Evolutionary conservation across 164 flowering plant genomes (phyloP), one percentile per base, ranked within the genome.

Genomic region (Echeveria elegans): DNA sequence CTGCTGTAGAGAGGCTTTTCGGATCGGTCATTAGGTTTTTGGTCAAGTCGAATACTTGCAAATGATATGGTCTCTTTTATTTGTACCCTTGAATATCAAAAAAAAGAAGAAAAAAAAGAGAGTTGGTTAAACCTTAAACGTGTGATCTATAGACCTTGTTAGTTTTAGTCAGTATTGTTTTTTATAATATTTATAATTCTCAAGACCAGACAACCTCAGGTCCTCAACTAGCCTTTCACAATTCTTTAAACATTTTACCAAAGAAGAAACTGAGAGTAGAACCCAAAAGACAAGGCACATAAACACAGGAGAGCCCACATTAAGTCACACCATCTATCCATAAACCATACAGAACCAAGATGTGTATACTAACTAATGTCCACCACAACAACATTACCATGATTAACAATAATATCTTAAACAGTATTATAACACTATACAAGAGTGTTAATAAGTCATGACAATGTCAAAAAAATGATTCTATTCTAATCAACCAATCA

Each of bases 341-440:
- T 18, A n/a, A 47, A 23, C 23, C 52, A 47, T 47, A 64, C 72
- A 70, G 15, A 38, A 62, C 62, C 32, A 56, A 61, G 6, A 36
- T 36, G 45, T 34, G 71, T 45, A 65, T 32, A 50, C 8, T 53
- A 26, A 53, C 31, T 53, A 24, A 53, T 53, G 60, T 53, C 60
- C 68, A 37, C 72, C 64, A 24, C 68, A 37, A 70, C 38, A 19
- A 37, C 10, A 15, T 37, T 18, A 37, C 40, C 18, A 56, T 68
- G 48, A 18, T 43, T 68, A 63, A 53, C 40, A 19, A 67, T 52
- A 53, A 52, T 56, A 26, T 30, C n/a, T 16, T 45, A 23, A 45
- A 19, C 67, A 34, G 28, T 8, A 36, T 63, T 34, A n/a, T 7
- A 32, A 63, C 11, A 63, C 63, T 61, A 61, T n/a, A n/a, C 56